Percentiles rank a stretch among this genome's conserved stretches.
Evolutionary conservation across 257 asterid species (phyloP).

Genomic region (Plantago major): DNA sequence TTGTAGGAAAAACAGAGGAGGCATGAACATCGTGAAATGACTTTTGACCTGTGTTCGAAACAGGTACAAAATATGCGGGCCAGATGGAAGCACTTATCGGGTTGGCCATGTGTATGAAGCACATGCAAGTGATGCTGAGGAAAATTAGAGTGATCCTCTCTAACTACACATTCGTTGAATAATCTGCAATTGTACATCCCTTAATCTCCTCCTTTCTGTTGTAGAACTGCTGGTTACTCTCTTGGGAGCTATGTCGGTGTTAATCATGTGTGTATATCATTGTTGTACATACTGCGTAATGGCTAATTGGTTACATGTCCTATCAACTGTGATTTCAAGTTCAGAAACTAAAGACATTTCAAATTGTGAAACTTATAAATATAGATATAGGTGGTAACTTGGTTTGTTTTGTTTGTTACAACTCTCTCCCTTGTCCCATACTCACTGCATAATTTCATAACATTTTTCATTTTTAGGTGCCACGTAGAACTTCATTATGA

Average conservation of each 20-base stretch:
- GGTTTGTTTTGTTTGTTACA: too few relatives aligned
- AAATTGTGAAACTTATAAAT: too few relatives aligned
- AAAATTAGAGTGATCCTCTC: constrained; percentile 25
- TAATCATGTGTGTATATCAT: too few relatives aligned
- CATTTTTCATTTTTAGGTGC: too few relatives aligned
- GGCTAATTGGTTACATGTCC: too few relatives aligned
- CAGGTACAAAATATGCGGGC: constrained; percentile 77
- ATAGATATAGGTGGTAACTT: too few relatives aligned
- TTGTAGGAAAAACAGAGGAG: neutral
- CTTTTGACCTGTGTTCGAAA: constrained; percentile 12
- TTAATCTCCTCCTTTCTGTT: constrained; percentile 17
- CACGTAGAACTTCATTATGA: too few relatives aligned
- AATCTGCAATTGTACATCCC: constrained; percentile 44
- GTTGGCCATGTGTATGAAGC: constrained; percentile 37
- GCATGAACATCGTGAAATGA: neutral
- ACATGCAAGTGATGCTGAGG: constrained; percentile 55
- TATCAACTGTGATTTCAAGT: too few relatives aligned
- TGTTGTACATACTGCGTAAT: too few relatives aligned
- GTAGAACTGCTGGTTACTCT: constrained; percentile 20
- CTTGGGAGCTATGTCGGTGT: neutral
- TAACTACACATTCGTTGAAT: constrained; percentile 3
- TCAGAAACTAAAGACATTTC: too few relatives aligned
- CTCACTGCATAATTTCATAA: too few relatives aligned
- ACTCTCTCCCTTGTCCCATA: too few relatives aligned
- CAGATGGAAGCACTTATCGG: constrained; percentile 68